Base-by-base conservation (phyloP, 1,284 basidiomycete species). In the Boletus holoroseus region DNA sequence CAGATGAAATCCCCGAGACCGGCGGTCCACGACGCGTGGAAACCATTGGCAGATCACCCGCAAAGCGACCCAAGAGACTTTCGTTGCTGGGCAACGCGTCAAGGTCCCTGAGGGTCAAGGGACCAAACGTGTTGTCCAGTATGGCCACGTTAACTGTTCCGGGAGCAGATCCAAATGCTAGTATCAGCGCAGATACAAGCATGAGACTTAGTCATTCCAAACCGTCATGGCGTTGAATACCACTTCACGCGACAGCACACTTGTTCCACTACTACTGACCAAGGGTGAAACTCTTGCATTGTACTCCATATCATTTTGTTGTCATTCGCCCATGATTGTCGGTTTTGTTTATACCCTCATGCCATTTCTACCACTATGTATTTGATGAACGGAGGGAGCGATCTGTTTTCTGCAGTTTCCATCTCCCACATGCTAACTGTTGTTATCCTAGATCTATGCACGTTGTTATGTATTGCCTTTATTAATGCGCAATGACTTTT, bases 51-150 rank as follows among this genome's bases (percentile, higher is more conserved):
- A 80, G 79, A 57, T 78, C 77, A 40, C 85, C 86, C 28, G 76
- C 73, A 51, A 88, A 85, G 66, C 73, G 82, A 50, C 60, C 73
- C 39, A 86, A 82, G 69, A 71, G 85, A 53, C 60, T 79, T 54
- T 88, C 85, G 5, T 61, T 87, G 54, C 64, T 79, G 35, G 68
- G 58, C 39, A 69, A 61, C 45, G 24, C 51, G 5, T 62, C 68
- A 7, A 63, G 55, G 32, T 65, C 67, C 22, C 50, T 67, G 53
- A 64, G 68, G 37, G 47, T 55, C 44, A 67, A 60, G 50, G 59
- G 56, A 32, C 42, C 64, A 41, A 66, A 52, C 30, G 30, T 51
- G 13, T 27, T 62, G 37, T 22, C 64, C 37, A 40, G 38, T 27
- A 11, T 62, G 41, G 24, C 57, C 18, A 28, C 56, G 7, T 39